Percentiles rank a stretch among this genome's conserved stretches.
Conservation (phyloP, 192 early-diverging fungal species). For the Backusella mclennaniae region DNA sequence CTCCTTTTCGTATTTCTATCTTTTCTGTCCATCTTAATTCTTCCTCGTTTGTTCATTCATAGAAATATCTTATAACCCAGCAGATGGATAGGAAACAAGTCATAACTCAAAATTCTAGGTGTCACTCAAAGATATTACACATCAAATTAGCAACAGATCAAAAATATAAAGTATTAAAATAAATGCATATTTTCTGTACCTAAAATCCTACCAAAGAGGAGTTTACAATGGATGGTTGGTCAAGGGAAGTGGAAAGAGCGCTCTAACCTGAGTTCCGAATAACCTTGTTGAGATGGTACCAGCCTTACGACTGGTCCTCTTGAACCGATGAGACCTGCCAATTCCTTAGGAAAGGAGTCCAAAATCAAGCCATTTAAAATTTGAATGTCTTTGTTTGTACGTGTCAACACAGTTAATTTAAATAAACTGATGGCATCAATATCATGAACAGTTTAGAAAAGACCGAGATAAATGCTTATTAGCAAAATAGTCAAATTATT, state of each 20-base stretch:
- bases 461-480: no score
- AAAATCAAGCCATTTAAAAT: no score
- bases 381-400: no score
- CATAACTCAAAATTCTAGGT: background rate
- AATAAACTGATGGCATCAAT: no score
- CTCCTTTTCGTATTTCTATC: background rate
- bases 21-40: background rate
- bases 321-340: no score
- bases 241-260: background rate
- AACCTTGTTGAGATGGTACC: background rate
- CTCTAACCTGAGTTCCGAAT: background rate
- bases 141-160: background rate
- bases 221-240: background rate
- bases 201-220: background rate
- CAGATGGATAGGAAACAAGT: background rate
- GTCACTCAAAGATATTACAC: background rate
- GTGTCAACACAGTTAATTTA: no score
- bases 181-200: background rate
- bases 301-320: no score
- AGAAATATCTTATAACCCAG: no score
- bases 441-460: no score
- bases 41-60: no score
- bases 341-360: no score
- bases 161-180: background rate
- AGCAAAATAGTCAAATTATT: no score